Conservation (phyloP, 345 rosid genomes). For the Gossypium bickii region DNA sequence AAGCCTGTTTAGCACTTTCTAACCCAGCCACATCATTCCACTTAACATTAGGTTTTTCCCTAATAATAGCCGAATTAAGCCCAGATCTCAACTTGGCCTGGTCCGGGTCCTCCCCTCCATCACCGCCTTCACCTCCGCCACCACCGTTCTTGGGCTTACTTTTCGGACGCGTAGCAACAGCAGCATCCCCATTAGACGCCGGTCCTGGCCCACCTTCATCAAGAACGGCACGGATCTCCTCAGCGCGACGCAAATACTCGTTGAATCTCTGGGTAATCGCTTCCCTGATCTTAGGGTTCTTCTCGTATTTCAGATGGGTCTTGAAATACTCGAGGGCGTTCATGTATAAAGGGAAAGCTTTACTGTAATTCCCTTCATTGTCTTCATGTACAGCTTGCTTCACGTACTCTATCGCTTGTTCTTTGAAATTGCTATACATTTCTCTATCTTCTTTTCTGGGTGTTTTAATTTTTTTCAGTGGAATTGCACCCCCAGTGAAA, state of each 20-base stretch:
- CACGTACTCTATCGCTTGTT: constrained; percentile 80
- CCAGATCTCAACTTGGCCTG: constrained; percentile 63
- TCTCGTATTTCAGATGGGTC: constrained; percentile 80
- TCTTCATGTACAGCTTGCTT: constrained; percentile 73
- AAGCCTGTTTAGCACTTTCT: constrained; percentile 70
- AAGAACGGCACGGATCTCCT: constrained; percentile 75
- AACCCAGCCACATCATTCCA: constrained; percentile 84
- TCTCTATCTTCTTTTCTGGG: background rate
- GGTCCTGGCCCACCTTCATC: constrained; percentile 69
- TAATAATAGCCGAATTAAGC: constrained; percentile 62
- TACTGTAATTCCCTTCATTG: constrained; percentile 67
- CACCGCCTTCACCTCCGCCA: constrained; percentile 39
- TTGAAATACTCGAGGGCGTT: constrained; percentile 81
- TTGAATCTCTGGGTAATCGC: constrained; percentile 72
- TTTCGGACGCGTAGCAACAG: constrained; percentile 60
- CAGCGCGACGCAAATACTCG: constrained; percentile 78
- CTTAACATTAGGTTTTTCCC: constrained; percentile 73
- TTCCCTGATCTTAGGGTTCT: constrained; percentile 66
- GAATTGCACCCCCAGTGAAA: constrained; percentile 16
- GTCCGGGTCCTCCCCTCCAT: constrained; percentile 73
- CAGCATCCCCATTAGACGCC: constrained; percentile 57
- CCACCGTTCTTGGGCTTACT: constrained; percentile 64
- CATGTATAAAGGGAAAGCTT: constrained; percentile 76
- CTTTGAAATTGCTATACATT: constrained; percentile 88
- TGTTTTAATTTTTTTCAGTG: background rate